Evolutionary conservation across 2,329 filamentous ascomycete genomes (phyloP).

Genomic region (Bipolaris zeicola): DNA sequence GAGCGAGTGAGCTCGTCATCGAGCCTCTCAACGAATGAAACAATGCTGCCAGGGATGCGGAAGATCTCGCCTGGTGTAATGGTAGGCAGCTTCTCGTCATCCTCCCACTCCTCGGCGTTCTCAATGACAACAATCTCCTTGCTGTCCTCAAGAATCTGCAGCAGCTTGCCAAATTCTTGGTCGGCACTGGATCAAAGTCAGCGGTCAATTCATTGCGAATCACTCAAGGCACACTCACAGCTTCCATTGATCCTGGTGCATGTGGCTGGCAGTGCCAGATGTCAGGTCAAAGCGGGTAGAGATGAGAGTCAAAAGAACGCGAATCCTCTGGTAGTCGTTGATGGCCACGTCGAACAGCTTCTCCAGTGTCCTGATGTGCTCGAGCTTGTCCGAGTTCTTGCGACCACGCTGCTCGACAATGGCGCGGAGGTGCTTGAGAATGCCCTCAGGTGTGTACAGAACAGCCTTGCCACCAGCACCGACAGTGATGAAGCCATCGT

Average conservation of each 20-base stretch:
- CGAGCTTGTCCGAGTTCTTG: slow-evolving; percentile 94
- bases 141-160: slow-evolving; percentile 79
- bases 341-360: slow-evolving; percentile 87
- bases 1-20: slow-evolving; percentile 97
- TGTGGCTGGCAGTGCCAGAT: slow-evolving; percentile 76
- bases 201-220: slow-evolving; percentile 4
- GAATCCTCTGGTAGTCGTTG: slow-evolving; percentile 91
- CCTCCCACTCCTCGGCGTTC: slow-evolving; percentile 96
- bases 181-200: slow-evolving; percentile 62
- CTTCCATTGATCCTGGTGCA: slow-evolving; percentile 98
- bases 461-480: slow-evolving; percentile 87
- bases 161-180: slow-evolving; percentile 78
- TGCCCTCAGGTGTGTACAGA: slow-evolving; percentile 94
- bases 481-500: slow-evolving; percentile 88
- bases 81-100: slow-evolving; percentile 89
- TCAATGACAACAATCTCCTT: slow-evolving; percentile 85
- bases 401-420: slow-evolving; percentile 97
- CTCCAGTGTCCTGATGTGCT: slow-evolving; percentile 98
- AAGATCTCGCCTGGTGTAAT: slow-evolving; percentile 77
- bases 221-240: slow-evolving; percentile 51
- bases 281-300: slow-evolving; percentile 94
- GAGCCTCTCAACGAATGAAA: slow-evolving; percentile 91
- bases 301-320: slow-evolving; percentile 87
- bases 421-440: slow-evolving; percentile 91
- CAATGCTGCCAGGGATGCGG: slow-evolving; percentile 90